Evolutionary conservation across 176 grass and related monocot genomes (phyloP).

Genomic region (Aegilops longissima): DNA sequence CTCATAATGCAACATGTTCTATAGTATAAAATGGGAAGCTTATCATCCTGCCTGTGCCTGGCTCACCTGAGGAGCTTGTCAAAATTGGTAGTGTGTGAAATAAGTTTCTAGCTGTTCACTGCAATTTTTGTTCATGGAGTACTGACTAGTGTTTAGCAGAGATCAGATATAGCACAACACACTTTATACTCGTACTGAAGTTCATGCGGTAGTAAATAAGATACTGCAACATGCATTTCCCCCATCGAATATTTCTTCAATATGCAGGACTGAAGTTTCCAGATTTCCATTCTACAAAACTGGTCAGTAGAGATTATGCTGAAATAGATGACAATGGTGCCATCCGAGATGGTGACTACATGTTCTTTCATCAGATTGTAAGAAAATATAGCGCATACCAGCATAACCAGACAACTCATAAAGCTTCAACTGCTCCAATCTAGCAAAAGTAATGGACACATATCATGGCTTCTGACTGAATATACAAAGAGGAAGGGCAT

Average conservation of each 20-base stretch:
- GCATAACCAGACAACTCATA: neutral
- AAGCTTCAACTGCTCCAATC: constrained; percentile 4
- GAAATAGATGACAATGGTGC: constrained; percentile 84
- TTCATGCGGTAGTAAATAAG: neutral
- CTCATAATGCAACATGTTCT: constrained; percentile 20
- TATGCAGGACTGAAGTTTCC: constrained; percentile 66
- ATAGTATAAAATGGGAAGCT: constrained; percentile 62
- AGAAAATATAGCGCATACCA: neutral
- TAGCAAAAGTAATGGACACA: constrained; percentile 15
- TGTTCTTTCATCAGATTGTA: constrained; percentile 28
- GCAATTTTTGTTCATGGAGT: neutral
- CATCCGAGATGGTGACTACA: constrained; percentile 76
- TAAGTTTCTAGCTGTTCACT: constrained; percentile 7
- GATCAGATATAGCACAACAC: neutral
- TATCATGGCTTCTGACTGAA: neutral
- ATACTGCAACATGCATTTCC: neutral
- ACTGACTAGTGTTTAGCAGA: neutral
- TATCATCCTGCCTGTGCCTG: constrained; percentile 71
- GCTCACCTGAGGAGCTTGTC: constrained; percentile 72
- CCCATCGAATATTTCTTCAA: neutral
- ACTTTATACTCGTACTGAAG: neutral
- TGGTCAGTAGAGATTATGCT: constrained; percentile 65
- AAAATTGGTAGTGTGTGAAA: constrained; percentile 42
- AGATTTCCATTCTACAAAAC: constrained; percentile 51
- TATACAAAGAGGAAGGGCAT: constrained; percentile 3